Base-by-base conservation (phyloP, 1,284 basidiomycete genomes). In the Gymnopus androsaceus region DNA sequence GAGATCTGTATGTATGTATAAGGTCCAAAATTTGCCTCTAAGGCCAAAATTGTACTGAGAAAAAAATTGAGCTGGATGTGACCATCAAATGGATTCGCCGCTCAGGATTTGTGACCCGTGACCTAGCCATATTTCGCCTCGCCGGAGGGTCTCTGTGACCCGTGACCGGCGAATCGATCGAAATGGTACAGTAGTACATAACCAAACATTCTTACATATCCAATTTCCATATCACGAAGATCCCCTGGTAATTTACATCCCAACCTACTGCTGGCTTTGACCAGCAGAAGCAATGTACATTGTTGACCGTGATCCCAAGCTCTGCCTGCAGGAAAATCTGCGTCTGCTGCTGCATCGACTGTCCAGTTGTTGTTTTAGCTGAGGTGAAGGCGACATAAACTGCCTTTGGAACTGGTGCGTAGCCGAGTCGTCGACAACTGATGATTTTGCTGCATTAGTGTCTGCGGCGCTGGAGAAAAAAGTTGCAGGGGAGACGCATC, bases 251-350 rank as follows among this genome's bases (percentile, higher is more conserved):
- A 23, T 21, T 41, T 51, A 76, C 65, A 71, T 62, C 6, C 66
- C 55, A 37, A 71, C 68, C 71, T 71, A 73, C 55, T 69, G 68
- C 52, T 68, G 67, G 17, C 57, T 59, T 7, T 65, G 48, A 3
- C 59, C 61, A 50, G 63, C 64, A 4, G 54, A n/a, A n/a, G n/a
- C 40, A 27, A 25, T 15, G 19, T 15, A 50, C 48, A 50, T 50
- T 8, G 40, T 21, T 5, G 48, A 4, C 36, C 17, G 17, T 58
- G 59, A 3, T 59, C 61, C 48, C 64, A 67, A 36, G 58, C 51
- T 30, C 41, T 55, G 7, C 56, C 56, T 37, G 60, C 51, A 14
- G 55, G 19, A 41, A 58, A 58, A 61, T 57, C 30, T 61, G 57
- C 19, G 45, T 56, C 27, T 55, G 59, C 30, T n/a, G n/a, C n/a